phyloP scores from a whole-genome alignment of 1,139 yeast species.

The Blastobotrys niveus region DNA sequence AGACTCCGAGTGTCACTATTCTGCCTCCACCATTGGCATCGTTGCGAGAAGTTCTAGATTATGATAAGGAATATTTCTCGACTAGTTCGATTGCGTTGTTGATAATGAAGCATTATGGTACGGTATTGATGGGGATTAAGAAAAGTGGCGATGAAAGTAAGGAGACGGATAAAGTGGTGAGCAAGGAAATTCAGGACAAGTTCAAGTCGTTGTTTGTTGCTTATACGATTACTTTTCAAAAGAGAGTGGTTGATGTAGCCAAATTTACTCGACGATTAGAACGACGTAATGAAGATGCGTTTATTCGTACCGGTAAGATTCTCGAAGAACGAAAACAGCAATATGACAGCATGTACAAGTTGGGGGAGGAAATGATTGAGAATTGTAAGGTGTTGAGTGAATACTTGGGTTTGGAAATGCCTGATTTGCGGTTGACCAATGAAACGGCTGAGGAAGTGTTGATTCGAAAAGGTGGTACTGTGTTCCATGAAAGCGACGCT shows the following conservation, averaged over 20 bases:
- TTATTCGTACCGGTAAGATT: slow-evolving; percentile 61
- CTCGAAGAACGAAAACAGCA: slow-evolving; percentile 48
- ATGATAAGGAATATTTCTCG: slow-evolving; percentile 37
- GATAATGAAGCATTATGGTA: slow-evolving; percentile 48
- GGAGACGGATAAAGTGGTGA: slow-evolving; percentile 15
- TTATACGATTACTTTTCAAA: slow-evolving; percentile 46
- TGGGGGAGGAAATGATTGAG: slow-evolving; percentile 44
- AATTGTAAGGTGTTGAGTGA: slow-evolving; percentile 47
- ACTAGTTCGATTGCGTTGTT: slow-evolving; percentile 47
- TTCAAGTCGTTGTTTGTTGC: slow-evolving; percentile 39
- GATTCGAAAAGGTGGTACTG: slow-evolving; percentile 24
- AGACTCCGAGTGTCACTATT: slow-evolving; percentile 27
- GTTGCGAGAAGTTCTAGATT: slow-evolving; percentile 50
- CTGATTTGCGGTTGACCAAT: slow-evolving; percentile 28
- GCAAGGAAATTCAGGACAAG: slow-evolving; percentile 24
- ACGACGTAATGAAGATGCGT: slow-evolving; percentile 46
- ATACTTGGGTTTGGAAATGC: slow-evolving; percentile 36
- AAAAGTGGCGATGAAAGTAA: slow-evolving; percentile 22
- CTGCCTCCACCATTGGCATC: slow-evolving; percentile 45
- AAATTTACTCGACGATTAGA: slow-evolving; percentile 36
- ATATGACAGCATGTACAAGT: slow-evolving; percentile 37
- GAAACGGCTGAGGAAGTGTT: slow-evolving; percentile 26
- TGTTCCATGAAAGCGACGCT: slow-evolving; percentile 27
- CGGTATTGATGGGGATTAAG: slow-evolving; percentile 17
- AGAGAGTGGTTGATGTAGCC: slow-evolving; percentile 38